phyloP scores from a whole-genome alignment of 1,284 basidiomycete genomes.

The Coniophora puteana region DNA sequence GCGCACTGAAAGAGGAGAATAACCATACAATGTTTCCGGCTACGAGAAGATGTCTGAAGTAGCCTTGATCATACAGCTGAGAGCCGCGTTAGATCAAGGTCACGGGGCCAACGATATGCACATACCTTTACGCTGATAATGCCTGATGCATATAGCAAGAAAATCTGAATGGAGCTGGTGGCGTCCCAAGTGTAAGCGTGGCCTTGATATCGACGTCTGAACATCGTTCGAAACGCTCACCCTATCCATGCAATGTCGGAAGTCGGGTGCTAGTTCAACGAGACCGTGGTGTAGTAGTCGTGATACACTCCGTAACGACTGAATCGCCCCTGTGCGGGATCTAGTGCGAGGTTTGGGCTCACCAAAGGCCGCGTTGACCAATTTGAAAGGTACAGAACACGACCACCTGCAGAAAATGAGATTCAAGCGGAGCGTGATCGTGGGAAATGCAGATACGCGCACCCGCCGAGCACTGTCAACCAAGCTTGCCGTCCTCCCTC shows the following conservation, averaged over 20 bases:
- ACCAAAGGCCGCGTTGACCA: too few relatives aligned
- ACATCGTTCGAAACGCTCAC: not conserved
- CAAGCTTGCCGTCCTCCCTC: conserved; percentile 22
- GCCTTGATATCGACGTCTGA: not conserved
- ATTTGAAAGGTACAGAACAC: conserved; percentile 15
- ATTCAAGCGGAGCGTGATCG: too few relatives aligned
- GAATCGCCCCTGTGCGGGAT: conserved; percentile 14
- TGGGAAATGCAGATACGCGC: too few relatives aligned
- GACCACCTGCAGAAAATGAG: conserved; percentile 7
- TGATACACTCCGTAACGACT: conserved; percentile 32
- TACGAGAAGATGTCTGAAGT: conserved; percentile 13
- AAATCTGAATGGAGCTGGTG: conserved; percentile 27
- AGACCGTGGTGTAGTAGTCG: conserved; percentile 27
- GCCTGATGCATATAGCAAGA: conserved; percentile 22
- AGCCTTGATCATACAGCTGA: conserved; percentile 25
- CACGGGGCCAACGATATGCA: not conserved
- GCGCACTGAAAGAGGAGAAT: conserved; percentile 8
- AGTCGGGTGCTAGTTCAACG: conserved; percentile 16
- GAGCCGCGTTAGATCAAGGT: not conserved
- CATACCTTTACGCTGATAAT: conserved; percentile 23
- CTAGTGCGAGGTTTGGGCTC: too few relatives aligned
- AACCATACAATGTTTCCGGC: conserved; percentile 15
- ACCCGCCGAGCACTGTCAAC: conserved; percentile 23
- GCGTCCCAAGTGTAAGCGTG: too few relatives aligned
- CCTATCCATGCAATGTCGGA: conserved; percentile 29